Base-by-base conservation (phyloP, 2,329 filamentous ascomycete species). In the Dactylonectria macrodidyma region DNA sequence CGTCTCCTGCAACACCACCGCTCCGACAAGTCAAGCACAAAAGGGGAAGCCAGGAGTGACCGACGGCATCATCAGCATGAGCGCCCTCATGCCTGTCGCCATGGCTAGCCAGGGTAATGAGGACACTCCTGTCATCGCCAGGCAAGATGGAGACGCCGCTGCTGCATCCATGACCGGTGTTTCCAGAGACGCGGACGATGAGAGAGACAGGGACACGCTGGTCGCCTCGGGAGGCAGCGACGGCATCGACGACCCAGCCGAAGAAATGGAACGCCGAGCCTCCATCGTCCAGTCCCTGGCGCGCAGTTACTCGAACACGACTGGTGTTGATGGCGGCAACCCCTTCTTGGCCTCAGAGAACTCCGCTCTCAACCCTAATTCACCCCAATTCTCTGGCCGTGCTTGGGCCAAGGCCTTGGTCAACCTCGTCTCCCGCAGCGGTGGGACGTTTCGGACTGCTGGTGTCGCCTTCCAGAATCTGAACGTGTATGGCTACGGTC, bases 401-500 rank as follows among this genome's bases (percentile, higher is more conserved):
- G 83, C 84, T 50, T 92, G 91, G 91, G 87, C 88, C 65, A 90
- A 87, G 81, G 83, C 88, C 41, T 78, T 92, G 10, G 86, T 90
- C 33, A 83, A 84, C 68, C 80, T 88, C 68, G 82, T 84, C 51
- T 82, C 84, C 41, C 83, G 81, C 67, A 85, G 87, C 65, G 90
- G 88, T 60, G 82, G 84, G 70, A 77, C 80, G n/a, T 89, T 89
- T 78, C 87, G 91, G 73, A 88, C 87, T 16, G 86, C 87, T 0
- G 91, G 91, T 34, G 84, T 93, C 36, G 84, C 85, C 36, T 93
- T 90, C 80, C 86, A 88, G 77, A 86, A 92, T 72, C 81, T 93
- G 57, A 91, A 87, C 68, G 89, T 92, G 5, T 89, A 89, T 74
- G 90, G 91, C 19, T 92, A 87, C 73, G 90, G 90, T n/a, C 86